Evolutionary conservation across 176 grass and related monocot species (phyloP), one percentile per base, ranked within the genome.

Genomic region (Metroxylon sagu): DNA sequence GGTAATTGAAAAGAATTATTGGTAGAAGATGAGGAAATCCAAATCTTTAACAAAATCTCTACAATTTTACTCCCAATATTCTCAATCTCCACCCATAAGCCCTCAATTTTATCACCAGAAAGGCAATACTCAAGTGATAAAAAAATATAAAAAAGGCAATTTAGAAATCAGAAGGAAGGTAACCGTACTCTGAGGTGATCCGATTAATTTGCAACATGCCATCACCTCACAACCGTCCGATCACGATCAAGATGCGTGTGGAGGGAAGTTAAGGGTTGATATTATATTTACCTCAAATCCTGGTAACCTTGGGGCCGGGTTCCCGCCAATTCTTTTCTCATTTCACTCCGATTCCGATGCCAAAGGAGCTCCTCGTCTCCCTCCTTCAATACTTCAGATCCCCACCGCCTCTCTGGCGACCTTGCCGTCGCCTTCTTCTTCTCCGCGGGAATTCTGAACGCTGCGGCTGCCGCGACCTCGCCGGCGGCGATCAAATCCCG

Each of bases 321-420:
- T 64, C 26, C 70, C 29, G 70, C 70, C 65, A 69, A 53, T 14
- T 77, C 69, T 23, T 70, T 25, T 62, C 65, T 52, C 68, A n/a
- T 60, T 1, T 6, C 66, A 54, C 65, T 43, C n/a, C 58, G 52
- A 6, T 26, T 29, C 27, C 26, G 35, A 12, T 43, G 61, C 87
- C 79, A 88, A 65, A 82, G 76, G 64, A 84, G 26, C 73, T 88
- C 89, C 26, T 88, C 77, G 39, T 59, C 75, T 0, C 52, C 21
- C 19, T 29, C 72, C 18, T 50, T 77, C 50, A 16, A 53, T 1
- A 26, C 21, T 28, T 79, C 84, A 19, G 56, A 68, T 49, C 19
- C 52, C 70, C 70, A 72, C 29, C 29, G 30, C 52, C 16, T 6
- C 29, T 49, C 64, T 50, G 35, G 21, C 48, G 29, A 56, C 12